These are phyloP conservation scores for Vicia sativa DNA, from an alignment of 306 rosid genomes.

Conservation along the genomic window DNA sequence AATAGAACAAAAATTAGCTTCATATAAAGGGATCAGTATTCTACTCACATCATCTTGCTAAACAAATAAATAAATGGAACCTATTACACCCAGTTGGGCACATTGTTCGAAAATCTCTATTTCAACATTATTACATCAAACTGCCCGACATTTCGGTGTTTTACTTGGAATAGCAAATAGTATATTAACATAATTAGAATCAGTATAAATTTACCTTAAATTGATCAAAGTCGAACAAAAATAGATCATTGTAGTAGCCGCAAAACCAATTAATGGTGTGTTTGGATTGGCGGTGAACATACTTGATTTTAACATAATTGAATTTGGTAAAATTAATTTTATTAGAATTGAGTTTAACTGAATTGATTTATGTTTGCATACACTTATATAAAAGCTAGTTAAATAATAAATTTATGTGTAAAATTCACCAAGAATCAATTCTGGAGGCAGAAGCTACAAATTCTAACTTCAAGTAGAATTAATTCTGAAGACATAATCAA, in stretches of 20 bases:
- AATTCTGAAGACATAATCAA: too few relatives aligned
- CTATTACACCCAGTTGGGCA: conserved; percentile 94
- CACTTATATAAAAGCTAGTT: too few relatives aligned
- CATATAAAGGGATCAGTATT: conserved; percentile 27
- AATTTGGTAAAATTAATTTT: too few relatives aligned
- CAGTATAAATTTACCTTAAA: conserved; percentile 65
- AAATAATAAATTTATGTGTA: too few relatives aligned
- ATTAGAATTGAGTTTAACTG: too few relatives aligned
- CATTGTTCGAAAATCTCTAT: conserved; percentile 35
- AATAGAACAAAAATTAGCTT: too few relatives aligned
- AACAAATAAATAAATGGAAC: conserved; percentile 84
- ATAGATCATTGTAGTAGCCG: conserved; percentile 88
- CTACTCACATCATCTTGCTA: conserved; percentile 79
- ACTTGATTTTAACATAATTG: too few relatives aligned
- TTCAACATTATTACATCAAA: conserved; percentile 21
- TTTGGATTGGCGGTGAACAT: too few relatives aligned
- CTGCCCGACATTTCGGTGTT: conserved; percentile 4
- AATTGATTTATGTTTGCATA: too few relatives aligned
- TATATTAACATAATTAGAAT: conserved; percentile 21
- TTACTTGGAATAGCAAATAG: conserved; percentile 14
- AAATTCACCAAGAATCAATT: too few relatives aligned
- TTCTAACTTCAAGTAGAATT: too few relatives aligned
- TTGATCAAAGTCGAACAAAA: conserved; percentile 89
- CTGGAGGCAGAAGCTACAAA: too few relatives aligned
- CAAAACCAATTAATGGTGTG: conserved; percentile 41